Evolutionary conservation across 257 asterid genomes (phyloP).

Genomic region (Pogostemon cablin): DNA sequence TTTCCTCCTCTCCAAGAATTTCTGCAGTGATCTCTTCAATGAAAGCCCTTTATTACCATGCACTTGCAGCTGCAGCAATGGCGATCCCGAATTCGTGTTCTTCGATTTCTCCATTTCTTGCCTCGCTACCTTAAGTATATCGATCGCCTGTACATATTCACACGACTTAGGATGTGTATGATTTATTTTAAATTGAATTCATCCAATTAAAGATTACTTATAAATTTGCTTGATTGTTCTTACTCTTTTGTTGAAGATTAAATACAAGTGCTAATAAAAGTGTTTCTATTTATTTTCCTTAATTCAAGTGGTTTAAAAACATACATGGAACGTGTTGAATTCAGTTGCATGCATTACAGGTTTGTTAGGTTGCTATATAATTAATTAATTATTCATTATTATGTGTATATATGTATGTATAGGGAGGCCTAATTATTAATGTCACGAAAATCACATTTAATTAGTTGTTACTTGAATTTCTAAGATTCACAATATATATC

Average conservation of each 20-base stretch:
- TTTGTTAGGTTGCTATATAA: not conserved
- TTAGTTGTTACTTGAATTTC: too few species aligned
- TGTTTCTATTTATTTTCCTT: not conserved
- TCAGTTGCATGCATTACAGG: not conserved
- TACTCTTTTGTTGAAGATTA: too few species aligned
- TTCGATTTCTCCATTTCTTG: constrained; percentile 20
- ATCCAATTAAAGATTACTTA: too few species aligned
- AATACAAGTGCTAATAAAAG: too few species aligned
- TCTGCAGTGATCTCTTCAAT: constrained; percentile 32
- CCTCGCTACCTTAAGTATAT: constrained; percentile 21
- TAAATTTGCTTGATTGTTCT: too few species aligned
- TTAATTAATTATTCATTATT: too few species aligned
- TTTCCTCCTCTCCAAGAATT: constrained; percentile 32
- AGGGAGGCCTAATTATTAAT: too few species aligned
- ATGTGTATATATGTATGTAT: too few species aligned
- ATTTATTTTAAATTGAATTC: not conserved
- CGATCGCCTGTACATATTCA: constrained; percentile 15
- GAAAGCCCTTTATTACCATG: constrained; percentile 26
- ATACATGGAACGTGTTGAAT: not conserved
- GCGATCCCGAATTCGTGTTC: not conserved
- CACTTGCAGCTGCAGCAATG: constrained; percentile 9
- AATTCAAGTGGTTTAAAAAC: not conserved
- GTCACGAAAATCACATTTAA: too few species aligned
- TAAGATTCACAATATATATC: too few species aligned
- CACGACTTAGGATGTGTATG: not conserved